Conservation (phyloP, 768 basidiomycete species). For the Multifurca ochricompacta region DNA sequence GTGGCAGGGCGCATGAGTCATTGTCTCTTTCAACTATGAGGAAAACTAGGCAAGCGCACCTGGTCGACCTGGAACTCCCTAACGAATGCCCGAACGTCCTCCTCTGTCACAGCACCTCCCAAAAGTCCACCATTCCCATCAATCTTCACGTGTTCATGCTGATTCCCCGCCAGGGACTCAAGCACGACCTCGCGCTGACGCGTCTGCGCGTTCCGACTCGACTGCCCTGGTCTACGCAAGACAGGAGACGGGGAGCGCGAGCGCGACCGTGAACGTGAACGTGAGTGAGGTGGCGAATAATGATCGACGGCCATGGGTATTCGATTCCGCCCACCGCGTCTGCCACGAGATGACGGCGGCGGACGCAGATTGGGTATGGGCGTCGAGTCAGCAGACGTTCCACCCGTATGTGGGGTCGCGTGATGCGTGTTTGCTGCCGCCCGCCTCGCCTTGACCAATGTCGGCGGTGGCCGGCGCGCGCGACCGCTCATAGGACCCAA, state of each 20-base stretch:
- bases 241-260: conserved; percentile 35
- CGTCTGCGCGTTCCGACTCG: conserved; percentile 26
- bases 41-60: conserved; percentile 38
- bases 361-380: background rate
- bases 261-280: conserved; percentile 9
- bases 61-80: conserved; percentile 62
- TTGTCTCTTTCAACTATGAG: background rate
- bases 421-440: conserved; percentile 3
- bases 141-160: conserved; percentile 58
- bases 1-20: background rate
- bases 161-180: conserved; percentile 51
- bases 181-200: conserved; percentile 33
- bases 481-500: conserved; percentile 18
- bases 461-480: conserved; percentile 17
- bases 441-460: conserved; percentile 18
- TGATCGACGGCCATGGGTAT: conserved; percentile 12
- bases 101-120: conserved; percentile 49
- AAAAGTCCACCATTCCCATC: conserved; percentile 39
- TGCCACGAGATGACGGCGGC: conserved; percentile 1
- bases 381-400: conserved; percentile 12
- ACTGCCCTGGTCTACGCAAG: conserved; percentile 33
- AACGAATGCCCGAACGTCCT: conserved; percentile 63
- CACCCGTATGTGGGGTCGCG: background rate
- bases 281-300: conserved; percentile 19
- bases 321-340: conserved; percentile 14